Base-by-base conservation (phyloP, 148 eudicot species). In the Spergularia bocconei region DNA sequence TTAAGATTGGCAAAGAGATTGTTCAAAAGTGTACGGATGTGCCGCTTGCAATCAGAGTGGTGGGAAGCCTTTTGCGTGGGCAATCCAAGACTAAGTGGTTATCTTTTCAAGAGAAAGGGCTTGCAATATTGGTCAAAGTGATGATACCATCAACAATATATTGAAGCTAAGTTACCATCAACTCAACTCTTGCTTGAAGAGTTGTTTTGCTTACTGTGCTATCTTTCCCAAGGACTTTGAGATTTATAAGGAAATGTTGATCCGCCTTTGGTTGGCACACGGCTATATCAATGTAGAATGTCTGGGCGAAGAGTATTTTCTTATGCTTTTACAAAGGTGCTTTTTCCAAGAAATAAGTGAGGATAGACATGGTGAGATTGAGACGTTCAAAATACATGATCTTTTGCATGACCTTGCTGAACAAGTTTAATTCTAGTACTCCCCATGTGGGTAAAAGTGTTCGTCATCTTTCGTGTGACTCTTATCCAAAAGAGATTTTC, bases 41-140 rank as follows among this genome's bases (percentile, higher is more conserved):
- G 33, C 82, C 82, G n/a, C 71, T 80, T 47, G 82, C 82, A 7
- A 73, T 69, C 2, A 62, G 63, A 48, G 72, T 77, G 12, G 7
- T 62, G 12, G 70, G 82, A 2, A 58, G 78, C 8, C 60, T 79
- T 14, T n/a, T 67, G 19, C 51, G 20, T 54, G 54, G 56, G 6
- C 65, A 67, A 62, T 58, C 47, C 4, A 21, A 13, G 21, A n/a
- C 57, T 13, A 39, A 19, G 6, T 79, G 81, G 81, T 7, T 1
- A 12, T 61, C 19, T 7, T 3, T 73, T 17, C 72, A 56, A 29
- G 52, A 23, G 9, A 64, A 48, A 4, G 58, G 62, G 29, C 20
- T 79, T 7, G 53, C 66, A n/a, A 58, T 65, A 53, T 71, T 5
- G 36, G 59, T 5, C 20, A 71, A 52, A 41, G 55, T 6, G 7